Percentiles rank a stretch among this genome's conserved stretches.
Conservation (phyloP, 2,329 filamentous ascomycete species). For the Sporothrix globosa region DNA sequence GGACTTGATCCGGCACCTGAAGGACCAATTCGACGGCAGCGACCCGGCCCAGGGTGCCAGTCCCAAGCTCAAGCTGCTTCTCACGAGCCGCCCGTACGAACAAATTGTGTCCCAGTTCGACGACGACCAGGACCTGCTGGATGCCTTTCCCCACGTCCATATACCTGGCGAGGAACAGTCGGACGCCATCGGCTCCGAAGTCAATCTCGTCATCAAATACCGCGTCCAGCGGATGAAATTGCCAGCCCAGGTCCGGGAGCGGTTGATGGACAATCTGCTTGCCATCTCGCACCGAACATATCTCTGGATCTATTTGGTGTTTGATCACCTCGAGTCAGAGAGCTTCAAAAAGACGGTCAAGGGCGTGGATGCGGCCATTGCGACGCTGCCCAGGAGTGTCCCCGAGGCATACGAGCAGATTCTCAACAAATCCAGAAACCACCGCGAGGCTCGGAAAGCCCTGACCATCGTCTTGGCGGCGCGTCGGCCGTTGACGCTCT, state of each 20-base stretch:
- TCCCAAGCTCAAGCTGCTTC: conserved; percentile 19
- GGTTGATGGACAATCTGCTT: conserved; percentile 36
- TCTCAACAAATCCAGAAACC: conserved; percentile 35
- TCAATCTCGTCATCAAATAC: conserved; percentile 29
- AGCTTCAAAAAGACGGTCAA: conserved; percentile 30
- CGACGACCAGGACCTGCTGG: conserved; percentile 10
- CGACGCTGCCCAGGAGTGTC: conserved; percentile 38
- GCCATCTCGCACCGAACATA: conserved; percentile 43
- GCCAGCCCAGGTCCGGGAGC: not conserved
- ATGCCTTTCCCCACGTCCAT: conserved; percentile 19
- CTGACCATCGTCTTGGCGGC: conserved; percentile 41
- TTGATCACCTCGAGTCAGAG: conserved; percentile 34
- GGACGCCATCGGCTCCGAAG: conserved; percentile 29
- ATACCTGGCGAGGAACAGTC: conserved; percentile 31
- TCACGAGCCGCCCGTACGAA: conserved; percentile 31
- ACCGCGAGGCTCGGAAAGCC: conserved; percentile 32
- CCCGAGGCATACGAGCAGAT: conserved; percentile 36
- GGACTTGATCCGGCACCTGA: conserved; percentile 2
- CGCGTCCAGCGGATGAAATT: not conserved
- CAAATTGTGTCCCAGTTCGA: conserved; percentile 29
- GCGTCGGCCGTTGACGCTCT: conserved; percentile 38
- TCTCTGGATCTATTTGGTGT: conserved; percentile 46
- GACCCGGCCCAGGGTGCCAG: too few species aligned
- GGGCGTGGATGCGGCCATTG: conserved; percentile 34
- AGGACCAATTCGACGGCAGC: not conserved